Evolutionary conservation across 2,329 filamentous ascomycete genomes (phyloP), one percentile per base, ranked within the genome.

Genomic region (Nemania diffusa): DNA sequence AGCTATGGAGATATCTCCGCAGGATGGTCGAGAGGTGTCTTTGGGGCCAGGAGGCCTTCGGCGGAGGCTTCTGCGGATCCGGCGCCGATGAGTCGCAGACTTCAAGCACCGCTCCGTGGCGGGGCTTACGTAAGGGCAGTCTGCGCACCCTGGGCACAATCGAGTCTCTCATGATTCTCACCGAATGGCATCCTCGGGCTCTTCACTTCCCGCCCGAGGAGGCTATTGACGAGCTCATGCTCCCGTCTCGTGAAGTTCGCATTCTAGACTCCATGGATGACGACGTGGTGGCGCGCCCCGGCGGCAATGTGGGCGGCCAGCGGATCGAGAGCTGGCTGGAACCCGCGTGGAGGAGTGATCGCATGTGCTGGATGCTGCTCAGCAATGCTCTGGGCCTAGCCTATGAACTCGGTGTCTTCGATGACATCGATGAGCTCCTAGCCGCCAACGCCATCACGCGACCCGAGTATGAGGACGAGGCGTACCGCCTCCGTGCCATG

Each of bases 341-440:
- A 78, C 96, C 96, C 2, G 95, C 93, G 8, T 97, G 95, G 93
- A 87, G 95, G 73, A 93, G 91, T 71, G 95, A 97, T 75, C 91
- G 94, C 62, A 97, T 97, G 92, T 97, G 93, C 77, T 97, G 95
- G 95, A 97, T 97, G 93, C 84, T 98, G 15, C 85, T 98, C 32
- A 97, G 93, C 75, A 97, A 94, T 42, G 94, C 93, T 15, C 92
- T 95, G 83, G 92, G 94, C 0, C 84, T 98, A 42, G 93, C 92
- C 0, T 97, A 97, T 72, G 96, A 99, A 79, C 88, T 99, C 34
- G 96, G 96, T 11, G 93, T 99, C 1, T 99, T 98, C 73, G 96
- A 98, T 72, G 90, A 94, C 65, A 93, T 94, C 71, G 93, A 92
- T 65, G 92, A 94, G 73, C 77, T 89, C 73, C 79, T 90, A 62